Percentiles rank a stretch among this genome's conserved stretches.
Conservation (phyloP, 148 eudicot genomes). For the Vaccinium darrowii region DNA sequence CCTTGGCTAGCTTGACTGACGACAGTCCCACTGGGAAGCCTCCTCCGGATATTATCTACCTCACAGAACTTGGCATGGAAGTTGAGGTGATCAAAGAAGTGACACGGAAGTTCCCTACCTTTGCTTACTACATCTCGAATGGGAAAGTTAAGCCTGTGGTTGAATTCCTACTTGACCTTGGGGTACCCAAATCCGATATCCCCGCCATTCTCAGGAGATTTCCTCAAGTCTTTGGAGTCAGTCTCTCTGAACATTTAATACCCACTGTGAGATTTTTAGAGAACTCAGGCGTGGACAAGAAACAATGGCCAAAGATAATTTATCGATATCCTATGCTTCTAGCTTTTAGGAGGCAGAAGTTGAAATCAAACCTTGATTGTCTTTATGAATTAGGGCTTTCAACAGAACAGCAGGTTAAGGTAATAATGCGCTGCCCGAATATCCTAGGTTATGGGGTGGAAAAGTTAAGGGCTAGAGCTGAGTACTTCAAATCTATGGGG, state of each 20-base stretch:
- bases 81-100: constrained; percentile 56
- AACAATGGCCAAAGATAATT: constrained; percentile 31
- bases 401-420: constrained; percentile 52
- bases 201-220: constrained; percentile 62
- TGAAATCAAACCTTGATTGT: constrained; percentile 64
- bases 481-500: constrained; percentile 34
- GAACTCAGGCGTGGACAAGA: constrained; percentile 68
- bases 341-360: constrained; percentile 55
- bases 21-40: not conserved
- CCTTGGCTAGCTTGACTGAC: constrained; percentile 53
- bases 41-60: constrained; percentile 45
- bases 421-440: constrained; percentile 66
- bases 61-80: constrained; percentile 75
- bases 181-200: constrained; percentile 62
- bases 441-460: constrained; percentile 79
- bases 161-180: constrained; percentile 76
- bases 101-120: constrained; percentile 65
- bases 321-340: too few species aligned
- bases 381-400: constrained; percentile 82
- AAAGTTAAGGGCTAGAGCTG: constrained; percentile 63
- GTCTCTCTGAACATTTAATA: constrained; percentile 69
- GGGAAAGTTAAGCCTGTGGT: too few species aligned
- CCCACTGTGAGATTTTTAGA: constrained; percentile 78
- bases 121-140: constrained; percentile 71
- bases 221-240: constrained; percentile 78